Evolutionary conservation across 1,284 basidiomycete genomes (phyloP).

Genomic region (Heterobasidion occidentale): DNA sequence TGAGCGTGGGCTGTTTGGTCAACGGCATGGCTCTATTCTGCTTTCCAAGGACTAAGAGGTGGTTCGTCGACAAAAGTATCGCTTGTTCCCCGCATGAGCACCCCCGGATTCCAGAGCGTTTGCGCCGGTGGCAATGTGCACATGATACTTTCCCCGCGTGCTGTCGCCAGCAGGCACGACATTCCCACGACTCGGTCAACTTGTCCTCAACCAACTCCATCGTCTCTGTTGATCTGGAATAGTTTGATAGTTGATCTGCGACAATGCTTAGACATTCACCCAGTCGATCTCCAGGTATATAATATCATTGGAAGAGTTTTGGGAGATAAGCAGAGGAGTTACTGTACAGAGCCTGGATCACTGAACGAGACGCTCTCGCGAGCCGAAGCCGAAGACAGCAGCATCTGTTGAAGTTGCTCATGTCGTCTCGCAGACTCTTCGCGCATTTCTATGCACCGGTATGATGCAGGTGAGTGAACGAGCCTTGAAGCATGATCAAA

Average conservation of each 20-base stretch:
- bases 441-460: not conserved
- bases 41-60: not conserved
- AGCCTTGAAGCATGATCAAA: not conserved
- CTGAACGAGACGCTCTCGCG: slow-evolving; percentile 8
- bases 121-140: not conserved
- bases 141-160: not conserved
- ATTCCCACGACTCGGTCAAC: no score
- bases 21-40: slow-evolving; percentile 4
- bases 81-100: not conserved
- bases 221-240: no score
- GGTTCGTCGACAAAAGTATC: not conserved
- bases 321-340: no score
- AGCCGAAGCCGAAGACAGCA: slow-evolving; percentile 12
- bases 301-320: no score
- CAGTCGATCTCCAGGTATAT: no score
- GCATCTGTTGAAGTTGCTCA: slow-evolving; percentile 8
- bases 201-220: no score
- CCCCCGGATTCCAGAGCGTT: not conserved
- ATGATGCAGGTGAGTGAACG: not conserved
- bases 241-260: no score
- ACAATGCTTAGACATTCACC: no score
- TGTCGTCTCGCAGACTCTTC: slow-evolving; percentile 11
- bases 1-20: slow-evolving; percentile 2
- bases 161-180: no score
- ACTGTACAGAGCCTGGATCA: not conserved